Conservation (phyloP, 2,329 filamentous ascomycete genomes). For the Xenoacremonium recifei region DNA sequence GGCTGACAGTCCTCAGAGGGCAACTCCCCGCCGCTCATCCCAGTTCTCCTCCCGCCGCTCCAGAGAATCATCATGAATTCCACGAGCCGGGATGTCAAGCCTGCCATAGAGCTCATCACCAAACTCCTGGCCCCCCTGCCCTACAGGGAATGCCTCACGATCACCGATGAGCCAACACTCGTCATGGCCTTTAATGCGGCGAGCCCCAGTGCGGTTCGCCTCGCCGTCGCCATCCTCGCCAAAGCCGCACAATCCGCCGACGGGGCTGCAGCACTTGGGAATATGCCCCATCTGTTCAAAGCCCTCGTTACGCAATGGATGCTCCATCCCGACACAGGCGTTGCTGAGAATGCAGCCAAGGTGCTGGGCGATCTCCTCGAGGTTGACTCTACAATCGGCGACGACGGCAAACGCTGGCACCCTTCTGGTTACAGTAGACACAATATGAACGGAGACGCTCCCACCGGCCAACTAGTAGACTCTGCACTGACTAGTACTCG, state of each 20-base stretch:
- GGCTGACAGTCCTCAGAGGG: conserved; percentile 35
- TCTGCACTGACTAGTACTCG: conserved; percentile 32
- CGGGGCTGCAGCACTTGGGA: conserved; percentile 50
- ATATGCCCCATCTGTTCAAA: conserved; percentile 47
- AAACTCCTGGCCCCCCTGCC: conserved; percentile 55
- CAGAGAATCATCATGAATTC: conserved; percentile 51
- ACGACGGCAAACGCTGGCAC: too few species aligned
- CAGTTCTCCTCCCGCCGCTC: conserved; percentile 52
- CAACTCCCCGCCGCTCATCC: conserved; percentile 52
- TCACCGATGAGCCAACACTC: conserved; percentile 51
- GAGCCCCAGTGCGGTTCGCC: conserved; percentile 54
- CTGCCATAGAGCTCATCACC: conserved; percentile 51
- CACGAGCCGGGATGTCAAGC: conserved; percentile 49
- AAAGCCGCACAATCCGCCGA: conserved; percentile 50
- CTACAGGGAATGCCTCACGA: conserved; percentile 49
- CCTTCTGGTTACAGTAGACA: conserved; percentile 14
- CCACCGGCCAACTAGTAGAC: too few species aligned
- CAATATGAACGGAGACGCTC: conserved; percentile 21
- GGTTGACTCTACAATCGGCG: conserved; percentile 43
- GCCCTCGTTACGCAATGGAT: conserved; percentile 54
- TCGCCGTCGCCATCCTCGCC: conserved; percentile 55
- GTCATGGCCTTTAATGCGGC: conserved; percentile 53
- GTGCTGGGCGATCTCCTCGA: conserved; percentile 55
- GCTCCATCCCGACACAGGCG: conserved; percentile 49
- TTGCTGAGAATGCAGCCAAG: conserved; percentile 51